Conservation (phyloP, 1,284 basidiomycete genomes). For the Mycosarcoma mackinlayi region DNA sequence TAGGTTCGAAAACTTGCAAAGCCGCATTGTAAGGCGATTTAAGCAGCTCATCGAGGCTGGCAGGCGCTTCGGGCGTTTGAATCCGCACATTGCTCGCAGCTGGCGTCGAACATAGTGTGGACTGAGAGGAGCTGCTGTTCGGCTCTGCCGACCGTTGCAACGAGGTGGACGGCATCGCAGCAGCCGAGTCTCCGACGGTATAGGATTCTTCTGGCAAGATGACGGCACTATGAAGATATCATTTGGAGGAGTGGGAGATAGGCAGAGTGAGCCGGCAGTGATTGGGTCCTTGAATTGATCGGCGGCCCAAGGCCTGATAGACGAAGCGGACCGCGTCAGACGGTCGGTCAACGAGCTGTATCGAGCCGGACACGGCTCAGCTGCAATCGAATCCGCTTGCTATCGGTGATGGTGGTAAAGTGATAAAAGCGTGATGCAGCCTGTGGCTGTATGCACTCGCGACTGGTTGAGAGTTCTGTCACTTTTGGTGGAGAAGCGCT, state of each 20-base stretch:
- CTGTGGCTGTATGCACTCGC: constrained; percentile 1
- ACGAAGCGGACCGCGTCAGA: too few relatives aligned
- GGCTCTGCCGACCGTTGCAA: constrained; percentile 10
- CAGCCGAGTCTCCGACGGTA: too few relatives aligned
- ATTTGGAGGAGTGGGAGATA: neutral
- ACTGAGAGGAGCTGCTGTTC: constrained; percentile 17
- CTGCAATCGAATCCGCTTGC: too few relatives aligned
- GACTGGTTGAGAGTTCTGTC: too few relatives aligned
- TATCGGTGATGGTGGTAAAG: constrained; percentile 1
- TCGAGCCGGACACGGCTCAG: neutral
- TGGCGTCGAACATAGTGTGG: constrained; percentile 4
- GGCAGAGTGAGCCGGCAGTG: too few relatives aligned
- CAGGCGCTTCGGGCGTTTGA: constrained; percentile 41
- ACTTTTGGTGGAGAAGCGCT: constrained; percentile 4
- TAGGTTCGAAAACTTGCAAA: constrained; percentile 8
- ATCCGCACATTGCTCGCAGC: constrained; percentile 14
- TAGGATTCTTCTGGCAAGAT: neutral
- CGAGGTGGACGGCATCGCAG: constrained; percentile 18
- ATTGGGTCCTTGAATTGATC: constrained; percentile 23
- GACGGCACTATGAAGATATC: neutral
- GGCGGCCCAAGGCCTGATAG: constrained; percentile 12
- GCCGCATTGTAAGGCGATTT: constrained; percentile 43
- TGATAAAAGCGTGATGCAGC: neutral
- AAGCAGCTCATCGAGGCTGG: constrained; percentile 44
- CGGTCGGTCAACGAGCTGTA: too few relatives aligned